A percentile compares a stretch with the other conserved stretches of the same genome.
These are phyloP conservation scores for Rubia yunnanensis DNA, from an alignment of 257 asterid species.

Conservation along the genomic window DNA sequence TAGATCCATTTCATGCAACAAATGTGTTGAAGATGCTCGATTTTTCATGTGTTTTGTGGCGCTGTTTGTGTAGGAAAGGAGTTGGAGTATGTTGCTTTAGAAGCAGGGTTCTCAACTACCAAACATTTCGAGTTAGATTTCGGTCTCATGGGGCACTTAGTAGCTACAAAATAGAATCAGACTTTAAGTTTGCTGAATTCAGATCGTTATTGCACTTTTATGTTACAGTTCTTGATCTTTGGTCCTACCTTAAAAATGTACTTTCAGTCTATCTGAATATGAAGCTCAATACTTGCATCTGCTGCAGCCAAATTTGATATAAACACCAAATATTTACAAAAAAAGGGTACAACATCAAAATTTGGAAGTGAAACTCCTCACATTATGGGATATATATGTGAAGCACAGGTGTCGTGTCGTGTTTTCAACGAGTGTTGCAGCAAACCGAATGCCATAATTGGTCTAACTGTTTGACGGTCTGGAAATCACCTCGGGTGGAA, in stretches of 20 bases:
- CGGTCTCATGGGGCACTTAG: conserved; percentile 74
- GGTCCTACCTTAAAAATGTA: neutral
- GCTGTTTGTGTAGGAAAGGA: conserved; percentile 50
- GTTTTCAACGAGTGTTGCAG: too few species aligned
- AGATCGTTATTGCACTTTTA: neutral
- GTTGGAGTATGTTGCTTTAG: conserved; percentile 67
- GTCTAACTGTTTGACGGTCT: neutral
- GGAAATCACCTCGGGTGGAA: conserved; percentile 27
- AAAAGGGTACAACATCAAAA: neutral
- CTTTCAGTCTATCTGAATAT: neutral
- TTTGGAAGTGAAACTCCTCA: neutral
- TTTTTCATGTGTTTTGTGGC: neutral
- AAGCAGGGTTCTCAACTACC: conserved; percentile 64
- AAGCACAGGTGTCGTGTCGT: too few species aligned
- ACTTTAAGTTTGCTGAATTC: neutral
- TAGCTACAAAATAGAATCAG: conserved; percentile 35
- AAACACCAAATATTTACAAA: neutral
- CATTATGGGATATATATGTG: neutral
- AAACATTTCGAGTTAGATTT: conserved; percentile 51
- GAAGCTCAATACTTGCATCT: neutral
- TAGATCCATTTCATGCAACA: neutral
- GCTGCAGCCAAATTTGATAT: neutral
- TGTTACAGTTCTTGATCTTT: neutral
- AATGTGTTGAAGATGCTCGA: neutral
- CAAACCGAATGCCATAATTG: too few species aligned